Base-by-base conservation (phyloP, 2,329 filamentous ascomycete species). In the Diaporthe capsici region DNA sequence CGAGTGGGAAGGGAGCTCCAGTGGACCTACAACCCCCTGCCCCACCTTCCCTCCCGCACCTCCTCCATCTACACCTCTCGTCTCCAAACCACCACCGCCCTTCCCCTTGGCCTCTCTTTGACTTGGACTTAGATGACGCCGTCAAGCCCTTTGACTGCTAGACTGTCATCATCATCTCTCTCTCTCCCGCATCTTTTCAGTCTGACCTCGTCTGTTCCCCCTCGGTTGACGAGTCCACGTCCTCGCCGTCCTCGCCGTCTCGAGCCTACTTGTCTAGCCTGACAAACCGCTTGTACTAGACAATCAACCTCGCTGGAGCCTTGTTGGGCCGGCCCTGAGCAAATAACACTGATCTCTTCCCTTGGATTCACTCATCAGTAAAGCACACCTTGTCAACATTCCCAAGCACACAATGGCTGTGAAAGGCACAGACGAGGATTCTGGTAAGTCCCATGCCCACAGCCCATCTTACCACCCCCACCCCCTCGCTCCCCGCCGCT, bases 391-490 rank as follows among this genome's bases (percentile, higher is more conserved):
- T 49, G 5, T 31, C 61, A 9, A 22, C 22, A 39, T 28, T 42
- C 9, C 9, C 22, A 20, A 28, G 3, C 49, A 55, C 49, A 51
- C 28, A n/a, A 73, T 73, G 71, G 28, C 71, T 37, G 22, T 31
- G 47, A 73, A 65, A 61, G 34, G 5, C 34, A 47, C 17, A 37
- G 28, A 57, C 39, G 71, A 73, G 71, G 71, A 73, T 22, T 73
- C 71, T 28, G 71, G 71, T 73, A 47, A 65, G 71, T 65, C 47
- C 17, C 2, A 65, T 39, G 15, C 25, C 34, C 28, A 57, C 25
- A 28, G 47, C 37, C 37, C 58, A 31, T 20, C 25, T 5, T 7
- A 25, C 31, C 58, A 15, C n/a, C n/a, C 39, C 31, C 31, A 31
- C 31, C 31, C 31, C 31, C 31, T 31, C 31, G 31, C 31, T 9